Evolutionary conservation across 768 basidiomycete species (phyloP), one percentile per base, ranked within the genome.

Genomic region (Mycena pura): DNA sequence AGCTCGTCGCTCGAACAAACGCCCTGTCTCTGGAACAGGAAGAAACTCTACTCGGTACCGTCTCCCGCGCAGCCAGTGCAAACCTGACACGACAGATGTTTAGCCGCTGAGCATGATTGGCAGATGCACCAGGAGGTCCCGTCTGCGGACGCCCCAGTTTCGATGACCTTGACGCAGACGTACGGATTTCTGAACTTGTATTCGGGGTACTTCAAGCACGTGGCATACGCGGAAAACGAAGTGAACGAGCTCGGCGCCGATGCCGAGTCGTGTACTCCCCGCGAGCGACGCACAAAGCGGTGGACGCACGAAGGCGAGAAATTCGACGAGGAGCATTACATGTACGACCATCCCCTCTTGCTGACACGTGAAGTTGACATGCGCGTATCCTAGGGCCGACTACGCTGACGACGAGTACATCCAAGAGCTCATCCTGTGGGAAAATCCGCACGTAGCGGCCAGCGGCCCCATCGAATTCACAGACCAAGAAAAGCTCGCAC

Each of bases 301-400:
- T 64, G 85, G 11, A 72, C 76, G 54, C 87, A 86, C 62, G 93
- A 94, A 71, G 80, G 93, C 36, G 78, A 82, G 28, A 93, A 93
- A 74, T 95, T 88, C 84, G 88, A 94, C 66, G 87, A 86, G 68
- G 92, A 93, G 67, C 80, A 94, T 75, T 95, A 94, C 71, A 88
- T 93, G 93, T 93, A 73, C 52, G 85, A 13, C 21, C 29, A 21
- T 4, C 25, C 5, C n/a, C 32, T 32, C 19, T 5, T 40, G 19
- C 5, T 38, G 36, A 2, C 3, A 13, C 5, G 1, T 6, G 6
- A 14, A 34, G 24, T 25, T 34, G 14, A 27, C 11, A 41, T 60
- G 44, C 60, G 45, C 40, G 65, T 22, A 63, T 40, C 25, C 45
- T 62, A 95, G 93, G 82, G 92, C 92, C 3, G 93, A 95, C 72